Base-by-base conservation (phyloP, 495 filamentous ascomycete genomes). In the Opeltia flavorubescens region DNA sequence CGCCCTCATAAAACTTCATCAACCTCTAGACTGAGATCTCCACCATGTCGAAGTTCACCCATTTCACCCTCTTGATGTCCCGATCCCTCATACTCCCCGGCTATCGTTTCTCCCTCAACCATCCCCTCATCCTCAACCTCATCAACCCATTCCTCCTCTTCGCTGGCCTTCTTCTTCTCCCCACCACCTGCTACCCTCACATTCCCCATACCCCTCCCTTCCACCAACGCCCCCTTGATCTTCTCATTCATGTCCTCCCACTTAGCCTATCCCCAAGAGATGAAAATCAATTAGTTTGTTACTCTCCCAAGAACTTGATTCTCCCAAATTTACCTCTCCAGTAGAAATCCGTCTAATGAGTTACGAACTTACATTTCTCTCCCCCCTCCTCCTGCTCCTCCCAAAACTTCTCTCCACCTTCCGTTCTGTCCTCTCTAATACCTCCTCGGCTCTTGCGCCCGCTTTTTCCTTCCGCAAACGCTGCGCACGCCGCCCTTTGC, bases 231-330 rank as follows among this genome's bases (percentile, higher is more conserved):
- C 4, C 89, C 59, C 65, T 72, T 81, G 59, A 94, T 55, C 64
- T 89, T 86, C 38, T 73, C 70, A 52, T 96, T 96, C 65, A 95
- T 51, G 13, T 76, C 75, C 51, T 67, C 77, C 56, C 95, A 89
- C 54, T 94, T 87, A 12, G 74, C 74, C 35, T 72, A 74, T 49
- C 89, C 61, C 46, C 34, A n/a, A 36, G 4, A 17, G 2, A n/a
- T n/a, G n/a, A n/a, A n/a, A n/a, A n/a, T n/a, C n/a, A n/a, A n/a
- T n/a, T n/a, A n/a, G n/a, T n/a, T n/a, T n/a, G n/a, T n/a, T n/a
- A n/a, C n/a, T n/a, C n/a, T 17, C n/a, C 15, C 20, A n/a, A 36
- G 34, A 3, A 34, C 3, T 17, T 13, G 12, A 2, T 1, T 17
- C 0, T 6, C 11, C 34, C 34, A 36, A 6, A n/a, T 5, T 17